Base-by-base conservation (phyloP, 2,329 filamentous ascomycete genomes). In the Trichoderma oligosporum region DNA sequence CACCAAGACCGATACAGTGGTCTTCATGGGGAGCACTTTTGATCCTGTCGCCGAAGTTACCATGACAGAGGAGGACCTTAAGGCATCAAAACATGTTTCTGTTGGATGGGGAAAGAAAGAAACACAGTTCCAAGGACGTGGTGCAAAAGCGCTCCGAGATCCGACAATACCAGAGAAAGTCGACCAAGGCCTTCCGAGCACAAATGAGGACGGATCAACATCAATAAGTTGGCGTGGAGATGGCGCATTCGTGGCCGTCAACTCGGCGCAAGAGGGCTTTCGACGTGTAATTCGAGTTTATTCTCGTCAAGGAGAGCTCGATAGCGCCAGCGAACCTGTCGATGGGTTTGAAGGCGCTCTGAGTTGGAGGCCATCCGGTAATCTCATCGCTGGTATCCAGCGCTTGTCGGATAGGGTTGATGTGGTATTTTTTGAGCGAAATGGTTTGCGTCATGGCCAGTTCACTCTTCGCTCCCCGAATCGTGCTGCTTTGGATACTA, bases 91-190 rank as follows among this genome's bases (percentile, higher is more conserved):
- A 70, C 92, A 97, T 76, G 94, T 97, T 57, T 95, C 91, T 18
- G 93, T 99, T 20, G 94, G 94, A 48, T 99, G 94, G 94, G 94
- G 94, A 59, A 97, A 97, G 77, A 91, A 89, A 69, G 94, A 99
- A 74, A 99, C 94, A 0, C 94, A 99, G 71, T 99, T 99, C 71
- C 89, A 97, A 68, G 94, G 94, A 49, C 91, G 89, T 66, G 85
- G 92, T 61, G 93, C 92, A 57, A 85, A 84, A 74, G 91, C 91
- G 18, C 77, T 97, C 62, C 83, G 90, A 54, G 94, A 99, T 71
- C 94, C 94, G 14, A 99, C 94, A 8, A 89, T 99, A 63, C 94
- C 94, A 0, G 92, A 97, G 70, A 89, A 87, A 68, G 82, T 97
- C 16, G 94, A 97, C 66, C 84, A 92, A 68, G 94, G 94, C 38